A percentile compares a stretch with the other conserved stretches of the same genome.
These are phyloP conservation scores for Botrytis hyacinthi DNA, from an alignment of 2,329 filamentous ascomycete genomes.

Conservation along the genomic window DNA sequence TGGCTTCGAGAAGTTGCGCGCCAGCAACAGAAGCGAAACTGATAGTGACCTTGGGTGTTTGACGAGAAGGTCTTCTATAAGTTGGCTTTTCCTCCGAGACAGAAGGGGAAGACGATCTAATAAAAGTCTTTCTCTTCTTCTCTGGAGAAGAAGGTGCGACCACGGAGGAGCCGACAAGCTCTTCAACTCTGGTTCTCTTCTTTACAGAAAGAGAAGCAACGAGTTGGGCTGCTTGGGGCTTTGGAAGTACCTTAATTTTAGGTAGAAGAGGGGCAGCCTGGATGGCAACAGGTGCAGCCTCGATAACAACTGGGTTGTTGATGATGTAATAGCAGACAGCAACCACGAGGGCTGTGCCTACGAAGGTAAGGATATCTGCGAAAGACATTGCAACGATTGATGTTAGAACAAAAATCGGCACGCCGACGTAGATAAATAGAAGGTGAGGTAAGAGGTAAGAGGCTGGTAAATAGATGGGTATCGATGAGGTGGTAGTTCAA, in stretches of 20 bases:
- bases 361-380: not conserved
- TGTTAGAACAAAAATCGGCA: constrained; percentile 16
- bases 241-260: not conserved
- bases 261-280: not conserved
- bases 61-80: not conserved
- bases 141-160: not conserved
- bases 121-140: not conserved
- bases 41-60: not conserved
- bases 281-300: constrained; percentile 3
- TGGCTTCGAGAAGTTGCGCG: constrained; percentile 10
- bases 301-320: not conserved
- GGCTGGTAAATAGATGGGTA: not conserved
- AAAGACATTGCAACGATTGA: constrained; percentile 16
- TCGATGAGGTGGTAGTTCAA: constrained; percentile 20
- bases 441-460: not conserved
- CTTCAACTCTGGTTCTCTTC: not conserved
- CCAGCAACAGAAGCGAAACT: constrained; percentile 14
- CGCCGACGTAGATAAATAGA: constrained; percentile 5
- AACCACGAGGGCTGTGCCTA: constrained; percentile 6
- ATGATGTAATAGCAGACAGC: not conserved
- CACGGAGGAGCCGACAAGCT: not conserved
- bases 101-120: not conserved
- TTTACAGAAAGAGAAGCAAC: not conserved
- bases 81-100: not conserved
- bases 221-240: not conserved